Conservation (phyloP, 1,284 basidiomycete genomes). For the Tilletiaria anomala region DNA sequence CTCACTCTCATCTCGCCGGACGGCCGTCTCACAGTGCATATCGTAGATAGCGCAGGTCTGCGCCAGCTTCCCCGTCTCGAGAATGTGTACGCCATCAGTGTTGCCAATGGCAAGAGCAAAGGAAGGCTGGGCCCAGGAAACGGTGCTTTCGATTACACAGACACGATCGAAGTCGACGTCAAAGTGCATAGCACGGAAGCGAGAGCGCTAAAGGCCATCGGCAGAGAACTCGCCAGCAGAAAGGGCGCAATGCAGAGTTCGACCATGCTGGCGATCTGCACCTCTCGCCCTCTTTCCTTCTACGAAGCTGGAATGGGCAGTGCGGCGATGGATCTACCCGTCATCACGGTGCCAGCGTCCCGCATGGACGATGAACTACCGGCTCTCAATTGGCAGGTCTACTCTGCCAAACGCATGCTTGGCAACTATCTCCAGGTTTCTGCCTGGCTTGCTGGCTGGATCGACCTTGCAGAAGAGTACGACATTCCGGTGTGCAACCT, state of each 20-base stretch:
- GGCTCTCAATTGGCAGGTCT: slow-evolving; percentile 46
- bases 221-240: slow-evolving; percentile 61
- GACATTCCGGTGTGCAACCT: slow-evolving; percentile 81
- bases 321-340: slow-evolving; percentile 59
- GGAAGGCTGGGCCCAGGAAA: slow-evolving; percentile 10
- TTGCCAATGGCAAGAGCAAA: slow-evolving; percentile 32
- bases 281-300: slow-evolving; percentile 67
- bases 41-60: slow-evolving; percentile 75
- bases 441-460: slow-evolving; percentile 63
- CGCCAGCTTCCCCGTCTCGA: slow-evolving; percentile 68
- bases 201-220: slow-evolving; percentile 71
- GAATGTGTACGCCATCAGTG: slow-evolving; percentile 56
- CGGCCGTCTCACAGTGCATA: slow-evolving; percentile 52
- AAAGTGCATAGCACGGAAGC: slow-evolving; percentile 63
- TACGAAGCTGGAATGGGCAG: slow-evolving; percentile 64
- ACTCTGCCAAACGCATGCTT: slow-evolving; percentile 54
- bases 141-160: slow-evolving; percentile 55
- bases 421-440: slow-evolving; percentile 66
- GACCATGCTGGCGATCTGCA: slow-evolving; percentile 66
- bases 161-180: slow-evolving; percentile 55
- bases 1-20: slow-evolving; percentile 68
- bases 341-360: slow-evolving; percentile 68
- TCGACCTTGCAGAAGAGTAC: slow-evolving; percentile 74
- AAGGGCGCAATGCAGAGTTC: slow-evolving; percentile 53
- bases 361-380: slow-evolving; percentile 53